A percentile compares a stretch with the other conserved stretches of the same genome.
Evolutionary conservation across 495 filamentous ascomycete genomes (phyloP).

Genomic region (Staphylotrichum longicolle): DNA sequence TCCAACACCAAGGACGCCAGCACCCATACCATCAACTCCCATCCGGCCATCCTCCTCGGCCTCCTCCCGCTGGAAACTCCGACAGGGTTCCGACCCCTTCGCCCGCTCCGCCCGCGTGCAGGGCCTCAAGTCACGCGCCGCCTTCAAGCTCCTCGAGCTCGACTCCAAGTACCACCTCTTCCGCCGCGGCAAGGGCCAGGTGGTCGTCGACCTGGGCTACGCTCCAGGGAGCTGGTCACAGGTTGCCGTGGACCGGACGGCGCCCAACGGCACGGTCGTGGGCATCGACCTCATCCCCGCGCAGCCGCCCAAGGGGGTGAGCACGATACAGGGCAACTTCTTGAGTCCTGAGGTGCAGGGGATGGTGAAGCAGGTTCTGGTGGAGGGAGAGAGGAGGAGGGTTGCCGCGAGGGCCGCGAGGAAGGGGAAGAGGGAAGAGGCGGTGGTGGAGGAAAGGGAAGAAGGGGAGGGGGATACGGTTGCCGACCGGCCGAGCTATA

Average conservation of each 20-base stretch:
- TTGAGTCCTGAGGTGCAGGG: conserved; percentile 65
- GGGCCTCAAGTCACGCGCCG: conserved; percentile 82
- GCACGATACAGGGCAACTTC: conserved; percentile 92
- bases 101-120: conserved; percentile 68
- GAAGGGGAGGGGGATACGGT: conserved; percentile 23
- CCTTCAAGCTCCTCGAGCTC: conserved; percentile 89
- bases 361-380: conserved; percentile 71
- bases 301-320: conserved; percentile 82
- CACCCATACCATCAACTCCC: background rate
- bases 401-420: conserved; percentile 3
- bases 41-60: conserved; percentile 53
- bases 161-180: conserved; percentile 80
- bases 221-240: conserved; percentile 95
- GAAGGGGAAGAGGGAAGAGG: conserved; percentile 13
- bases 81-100: conserved; percentile 70
- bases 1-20: background rate
- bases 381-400: conserved; percentile 53
- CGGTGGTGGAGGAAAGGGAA: conserved; percentile 16
- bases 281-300: conserved; percentile 94
- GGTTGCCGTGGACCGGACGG: conserved; percentile 79
- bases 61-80: conserved; percentile 75
- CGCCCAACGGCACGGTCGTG: conserved; percentile 73
- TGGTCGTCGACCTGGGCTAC: conserved; percentile 89
- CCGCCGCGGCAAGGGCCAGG: conserved; percentile 59
- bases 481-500: conserved; percentile 48